phyloP scores from a whole-genome alignment of 2,329 filamentous ascomycete genomes.

The Macrophomina pseudophaseolina region DNA sequence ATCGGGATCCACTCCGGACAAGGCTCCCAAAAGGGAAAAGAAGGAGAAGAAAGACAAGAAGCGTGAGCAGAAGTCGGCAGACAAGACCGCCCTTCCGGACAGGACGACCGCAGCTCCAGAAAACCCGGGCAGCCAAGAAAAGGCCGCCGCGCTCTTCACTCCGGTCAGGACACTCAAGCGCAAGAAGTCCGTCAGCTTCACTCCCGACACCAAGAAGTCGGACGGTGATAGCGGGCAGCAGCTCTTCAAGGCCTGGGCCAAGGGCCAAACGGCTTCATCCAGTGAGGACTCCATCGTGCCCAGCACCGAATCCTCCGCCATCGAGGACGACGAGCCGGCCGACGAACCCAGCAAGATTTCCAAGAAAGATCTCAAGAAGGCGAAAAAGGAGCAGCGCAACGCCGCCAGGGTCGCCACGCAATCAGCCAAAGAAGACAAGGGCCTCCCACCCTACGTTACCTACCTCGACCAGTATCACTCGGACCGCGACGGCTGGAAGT shows the following conservation, averaged over 20 bases:
- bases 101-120: not conserved
- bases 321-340: slow-evolving; percentile 27
- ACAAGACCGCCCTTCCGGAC: not conserved
- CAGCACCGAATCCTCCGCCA: not conserved
- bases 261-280: slow-evolving; percentile 35
- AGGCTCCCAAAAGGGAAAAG: slow-evolving; percentile 26
- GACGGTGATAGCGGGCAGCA: slow-evolving; percentile 61
- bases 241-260: slow-evolving; percentile 57
- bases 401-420: slow-evolving; percentile 30
- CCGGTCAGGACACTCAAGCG: slow-evolving; percentile 28
- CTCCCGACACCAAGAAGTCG: slow-evolving; percentile 64
- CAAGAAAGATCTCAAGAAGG: slow-evolving; percentile 31
- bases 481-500: slow-evolving; percentile 80
- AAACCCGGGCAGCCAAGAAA: not conserved
- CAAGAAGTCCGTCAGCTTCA: slow-evolving; percentile 68
- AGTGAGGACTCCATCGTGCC: slow-evolving; percentile 15
- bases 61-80: slow-evolving; percentile 16
- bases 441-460: slow-evolving; percentile 69
- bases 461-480: slow-evolving; percentile 80
- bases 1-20: not conserved
- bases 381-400: slow-evolving; percentile 32
- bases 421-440: slow-evolving; percentile 35
- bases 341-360: slow-evolving; percentile 30
- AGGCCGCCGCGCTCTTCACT: not conserved
- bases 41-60: slow-evolving; percentile 38